These are phyloP conservation scores for Saksenaea vasiformis DNA, from an alignment of 371 early-diverging fungal species.

Conservation along the genomic window DNA sequence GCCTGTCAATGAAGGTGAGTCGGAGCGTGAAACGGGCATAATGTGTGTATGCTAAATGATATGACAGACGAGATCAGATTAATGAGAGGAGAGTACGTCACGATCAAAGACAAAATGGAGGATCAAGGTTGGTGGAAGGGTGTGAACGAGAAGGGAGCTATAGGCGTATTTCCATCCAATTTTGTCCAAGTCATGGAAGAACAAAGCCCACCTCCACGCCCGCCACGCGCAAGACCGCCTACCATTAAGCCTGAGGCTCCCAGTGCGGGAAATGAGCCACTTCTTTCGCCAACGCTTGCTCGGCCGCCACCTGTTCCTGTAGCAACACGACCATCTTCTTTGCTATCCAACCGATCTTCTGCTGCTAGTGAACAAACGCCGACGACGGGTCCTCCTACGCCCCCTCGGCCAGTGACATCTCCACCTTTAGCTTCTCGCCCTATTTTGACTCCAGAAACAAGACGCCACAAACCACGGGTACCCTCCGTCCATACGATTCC, in stretches of 20 bases:
- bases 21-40: not conserved
- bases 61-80: constrained; percentile 56
- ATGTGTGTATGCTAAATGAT: not conserved
- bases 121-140: constrained; percentile 72
- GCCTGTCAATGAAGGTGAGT: constrained; percentile 56
- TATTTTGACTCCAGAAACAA: constrained; percentile 12
- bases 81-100: constrained; percentile 51
- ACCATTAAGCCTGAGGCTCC: constrained; percentile 37
- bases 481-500: constrained; percentile 32
- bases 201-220: constrained; percentile 37
- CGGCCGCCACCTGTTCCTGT: constrained; percentile 52
- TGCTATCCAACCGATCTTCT: constrained; percentile 26
- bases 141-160: constrained; percentile 56
- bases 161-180: constrained; percentile 60
- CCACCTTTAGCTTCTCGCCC: constrained; percentile 32
- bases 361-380: constrained; percentile 6
- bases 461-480: constrained; percentile 10
- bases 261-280: constrained; percentile 4
- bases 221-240: constrained; percentile 39
- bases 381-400: constrained; percentile 16
- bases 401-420: constrained; percentile 36
- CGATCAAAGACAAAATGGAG: constrained; percentile 50
- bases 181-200: constrained; percentile 62
- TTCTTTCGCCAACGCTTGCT: constrained; percentile 18
- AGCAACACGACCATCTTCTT: constrained; percentile 42